Percentiles rank a stretch among this genome's conserved stretches.
These are phyloP conservation scores for Leishmania tarentolae DNA, from an alignment of 208 protist species.

Conservation along the genomic window DNA sequence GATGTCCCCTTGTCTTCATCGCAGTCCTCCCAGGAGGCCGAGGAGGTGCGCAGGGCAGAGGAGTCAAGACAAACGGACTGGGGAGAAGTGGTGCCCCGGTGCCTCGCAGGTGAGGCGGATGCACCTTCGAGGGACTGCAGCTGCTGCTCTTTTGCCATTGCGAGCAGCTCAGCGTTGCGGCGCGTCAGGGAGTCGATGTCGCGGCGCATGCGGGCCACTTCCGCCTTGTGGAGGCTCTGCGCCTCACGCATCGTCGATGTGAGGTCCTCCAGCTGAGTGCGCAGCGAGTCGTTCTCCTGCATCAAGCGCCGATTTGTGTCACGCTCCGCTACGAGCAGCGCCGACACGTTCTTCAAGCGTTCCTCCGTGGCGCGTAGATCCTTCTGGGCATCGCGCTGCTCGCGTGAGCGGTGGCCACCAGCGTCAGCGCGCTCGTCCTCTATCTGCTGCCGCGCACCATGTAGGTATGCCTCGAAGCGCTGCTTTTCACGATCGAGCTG, in stretches of 20 bases:
- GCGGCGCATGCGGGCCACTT: slow-evolving; percentile 71
- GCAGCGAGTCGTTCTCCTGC: slow-evolving; percentile 83
- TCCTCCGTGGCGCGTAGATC: slow-evolving; percentile 76
- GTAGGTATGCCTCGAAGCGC: slow-evolving; percentile 74
- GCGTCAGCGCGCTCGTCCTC: slow-evolving; percentile 66
- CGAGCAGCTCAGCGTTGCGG: slow-evolving; percentile 81
- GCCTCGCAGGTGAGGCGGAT: background rate
- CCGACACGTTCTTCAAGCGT: slow-evolving; percentile 66
- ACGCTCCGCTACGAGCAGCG: slow-evolving; percentile 71
- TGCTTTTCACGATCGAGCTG: slow-evolving; percentile 82
- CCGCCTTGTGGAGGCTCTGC: slow-evolving; percentile 68
- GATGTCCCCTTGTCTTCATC: background rate
- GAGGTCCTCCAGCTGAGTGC: slow-evolving; percentile 75
- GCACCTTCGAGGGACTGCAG: slow-evolving; percentile 39
- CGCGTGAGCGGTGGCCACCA: slow-evolving; percentile 41
- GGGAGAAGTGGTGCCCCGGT: slow-evolving; percentile 3
- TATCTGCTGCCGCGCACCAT: slow-evolving; percentile 58
- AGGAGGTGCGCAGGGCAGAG: background rate
- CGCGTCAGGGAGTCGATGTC: slow-evolving; percentile 85
- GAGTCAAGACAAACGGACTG: slow-evolving; percentile 9
- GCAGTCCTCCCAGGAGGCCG: background rate
- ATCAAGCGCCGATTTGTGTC: slow-evolving; percentile 65
- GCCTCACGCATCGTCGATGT: slow-evolving; percentile 74
- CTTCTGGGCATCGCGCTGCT: slow-evolving; percentile 59
- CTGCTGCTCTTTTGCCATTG: slow-evolving; percentile 81